These are phyloP conservation scores for Eutreptiella sp. DNA, from an alignment of 208 protist genomes.

Conservation along the genomic window DNA sequence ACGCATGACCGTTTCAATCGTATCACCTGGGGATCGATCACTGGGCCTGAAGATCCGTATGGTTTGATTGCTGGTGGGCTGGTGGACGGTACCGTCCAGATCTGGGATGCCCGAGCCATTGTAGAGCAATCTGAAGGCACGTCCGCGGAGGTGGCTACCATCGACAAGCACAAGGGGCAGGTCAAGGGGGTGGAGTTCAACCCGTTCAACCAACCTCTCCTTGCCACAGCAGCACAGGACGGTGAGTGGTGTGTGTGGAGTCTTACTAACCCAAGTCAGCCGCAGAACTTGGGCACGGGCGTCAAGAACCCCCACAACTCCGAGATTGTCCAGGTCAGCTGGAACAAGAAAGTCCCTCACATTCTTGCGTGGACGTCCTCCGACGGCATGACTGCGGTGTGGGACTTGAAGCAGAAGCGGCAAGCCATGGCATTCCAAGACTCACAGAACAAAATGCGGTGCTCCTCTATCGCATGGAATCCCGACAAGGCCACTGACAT, in stretches of 20 bases:
- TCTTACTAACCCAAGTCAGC: constrained; percentile 58
- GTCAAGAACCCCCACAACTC: constrained; percentile 42
- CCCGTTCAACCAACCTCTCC: constrained; percentile 67
- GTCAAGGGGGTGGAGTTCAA: constrained; percentile 88
- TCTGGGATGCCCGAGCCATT: no score
- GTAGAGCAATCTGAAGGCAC: no score
- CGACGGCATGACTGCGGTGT: constrained; percentile 77
- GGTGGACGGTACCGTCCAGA: no score
- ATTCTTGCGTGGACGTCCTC: constrained; percentile 85
- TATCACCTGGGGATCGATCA: no score
- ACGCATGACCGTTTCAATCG: no score
- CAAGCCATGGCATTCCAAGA: constrained; percentile 76
- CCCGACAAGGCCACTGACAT: constrained; percentile 82
- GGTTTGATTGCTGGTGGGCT: no score
- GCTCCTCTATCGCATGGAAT: constrained; percentile 86
- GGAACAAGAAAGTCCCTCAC: constrained; percentile 70
- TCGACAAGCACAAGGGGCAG: constrained; percentile 64
- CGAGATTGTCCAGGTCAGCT: constrained; percentile 57
- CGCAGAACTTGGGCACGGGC: constrained; percentile 58
- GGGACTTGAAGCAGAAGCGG: constrained; percentile 84
- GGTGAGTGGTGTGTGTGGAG: constrained; percentile 78
- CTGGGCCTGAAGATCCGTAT: no score
- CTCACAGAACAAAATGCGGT: constrained; percentile 44
- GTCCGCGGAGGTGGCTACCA: no score
- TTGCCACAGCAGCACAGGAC: constrained; percentile 59